Evolutionary conservation across 768 basidiomycete species (phyloP).

Genomic region (Asterophora parasitica): DNA sequence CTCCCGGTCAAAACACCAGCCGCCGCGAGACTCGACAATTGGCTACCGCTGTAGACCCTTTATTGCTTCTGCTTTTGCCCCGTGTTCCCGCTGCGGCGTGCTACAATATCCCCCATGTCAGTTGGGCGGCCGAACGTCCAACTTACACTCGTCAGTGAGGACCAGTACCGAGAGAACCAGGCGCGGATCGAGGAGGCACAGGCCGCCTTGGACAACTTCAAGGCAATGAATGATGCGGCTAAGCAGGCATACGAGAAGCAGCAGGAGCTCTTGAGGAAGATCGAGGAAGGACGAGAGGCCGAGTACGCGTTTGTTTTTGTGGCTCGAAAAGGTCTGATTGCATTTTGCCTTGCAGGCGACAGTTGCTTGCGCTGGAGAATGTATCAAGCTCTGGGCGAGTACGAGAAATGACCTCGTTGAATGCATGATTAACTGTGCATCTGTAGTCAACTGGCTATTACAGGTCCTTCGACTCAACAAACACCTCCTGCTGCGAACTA

Average conservation of each 20-base stretch:
- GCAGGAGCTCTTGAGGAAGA: slow-evolving; percentile 12
- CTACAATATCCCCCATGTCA: slow-evolving; percentile 8
- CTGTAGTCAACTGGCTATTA: slow-evolving; percentile 1
- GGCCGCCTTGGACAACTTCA: slow-evolving; percentile 24
- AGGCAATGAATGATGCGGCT: slow-evolving; percentile 38
- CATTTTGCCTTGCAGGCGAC: slow-evolving; percentile 5
- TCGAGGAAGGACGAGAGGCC: slow-evolving; percentile 16
- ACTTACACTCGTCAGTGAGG: slow-evolving; percentile 17
- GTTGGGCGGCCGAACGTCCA: slow-evolving; percentile 12
- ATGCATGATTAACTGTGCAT: not conserved
- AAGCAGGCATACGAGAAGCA: slow-evolving; percentile 25
- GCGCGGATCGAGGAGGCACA: slow-evolving; percentile 27
- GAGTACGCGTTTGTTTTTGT: slow-evolving; percentile 12
- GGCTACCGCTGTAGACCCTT: not conserved
- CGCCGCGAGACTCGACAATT: not conserved
- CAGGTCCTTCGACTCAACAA: slow-evolving; percentile 5
- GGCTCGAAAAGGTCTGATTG: not conserved
- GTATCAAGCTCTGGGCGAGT: not conserved
- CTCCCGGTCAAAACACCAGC: not conserved
- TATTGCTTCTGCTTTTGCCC: too few relatives aligned
- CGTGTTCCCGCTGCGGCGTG: not conserved
- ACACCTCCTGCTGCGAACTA: not conserved
- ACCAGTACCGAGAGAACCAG: slow-evolving; percentile 26
- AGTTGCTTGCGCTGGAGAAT: slow-evolving; percentile 7
- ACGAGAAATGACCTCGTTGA: not conserved